phyloP scores from a whole-genome alignment of 108 stramenopile species.

The Epithemia pelagica region DNA sequence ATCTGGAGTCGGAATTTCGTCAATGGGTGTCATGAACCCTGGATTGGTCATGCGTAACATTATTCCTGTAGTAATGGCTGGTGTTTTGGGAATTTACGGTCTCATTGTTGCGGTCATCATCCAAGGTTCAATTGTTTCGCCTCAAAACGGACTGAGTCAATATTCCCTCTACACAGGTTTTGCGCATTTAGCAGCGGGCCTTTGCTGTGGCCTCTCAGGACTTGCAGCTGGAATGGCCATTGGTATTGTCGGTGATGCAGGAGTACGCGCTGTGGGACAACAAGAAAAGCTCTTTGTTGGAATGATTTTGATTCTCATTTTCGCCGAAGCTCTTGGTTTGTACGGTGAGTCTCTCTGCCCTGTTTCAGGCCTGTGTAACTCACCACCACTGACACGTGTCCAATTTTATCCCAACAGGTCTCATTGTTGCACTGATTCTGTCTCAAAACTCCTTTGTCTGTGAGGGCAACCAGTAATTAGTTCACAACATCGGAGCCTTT shows the following conservation, averaged over 20 bases:
- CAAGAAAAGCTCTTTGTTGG: constrained; percentile 98
- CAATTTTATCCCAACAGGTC: constrained; percentile 18
- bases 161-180: constrained; percentile 95
- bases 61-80: constrained; percentile 99
- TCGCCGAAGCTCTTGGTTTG: constrained; percentile 97
- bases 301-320: constrained; percentile 99
- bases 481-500: too few relatives aligned
- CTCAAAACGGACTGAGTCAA: constrained; percentile 63
- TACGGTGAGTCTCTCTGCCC: constrained; percentile 62
- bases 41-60: constrained; percentile 98
- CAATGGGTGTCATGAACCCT: constrained; percentile 99
- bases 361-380: background rate
- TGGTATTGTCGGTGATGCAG: constrained; percentile 99
- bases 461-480: constrained; percentile 52
- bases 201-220: constrained; percentile 95
- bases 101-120: constrained; percentile 98
- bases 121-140: constrained; percentile 74
- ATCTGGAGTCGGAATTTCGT: constrained; percentile 96
- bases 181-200: constrained; percentile 96
- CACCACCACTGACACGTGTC: background rate
- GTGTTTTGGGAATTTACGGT: constrained; percentile 99
- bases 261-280: constrained; percentile 96
- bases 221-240: constrained; percentile 99
- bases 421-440: constrained; percentile 98
- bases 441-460: constrained; percentile 86